Base-by-base conservation (phyloP, 306 rosid genomes). In the Dryas drummondii region DNA sequence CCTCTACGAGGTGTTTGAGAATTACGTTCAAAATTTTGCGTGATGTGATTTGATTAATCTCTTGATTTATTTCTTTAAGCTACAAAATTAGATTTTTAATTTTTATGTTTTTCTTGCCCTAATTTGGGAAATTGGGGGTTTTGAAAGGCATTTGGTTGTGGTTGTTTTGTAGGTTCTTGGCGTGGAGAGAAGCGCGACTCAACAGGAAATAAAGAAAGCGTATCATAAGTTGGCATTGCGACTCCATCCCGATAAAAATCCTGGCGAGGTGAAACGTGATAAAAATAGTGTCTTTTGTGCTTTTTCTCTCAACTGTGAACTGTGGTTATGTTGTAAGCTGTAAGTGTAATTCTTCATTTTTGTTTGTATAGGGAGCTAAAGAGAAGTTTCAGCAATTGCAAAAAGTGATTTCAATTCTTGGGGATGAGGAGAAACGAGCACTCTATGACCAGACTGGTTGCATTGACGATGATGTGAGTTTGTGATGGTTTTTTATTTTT, bases 221-320 rank as follows among this genome's bases (percentile, higher is more conserved):
- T 94, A 94, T 74, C 70, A 90, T 85, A 88, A 90, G 82, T 87
- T 92, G 80, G 99, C 99, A 2, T 81, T 94, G 85, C 84, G 89
- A 52, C 89, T 92, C n/a, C 99, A 94, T 79, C 99, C 99, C 13
- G 99, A 94, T 82, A 94, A 94, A 72, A 94, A 92, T 78, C 96
- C 87, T 6, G 91, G 87, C 13, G 89, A 92, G 97, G 97, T 94
- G 60, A 79, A 45, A 9, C 22, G 59, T 37, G 16, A 64, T 42
- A 5, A 3, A 27, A 59, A 19, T 61, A 7, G 42, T 13, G 19
- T 54, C 5, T 1, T 27, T 61, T 22, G 8, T 5, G 67, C 45
- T 9, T 42, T 47, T 7, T 27, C 26, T 26, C 51, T 32, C 14
- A n/a, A 2, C 27, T 22, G 9, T 22, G 57, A 16, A 53, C 1